Base-by-base conservation (phyloP, 73 alveolate genomes). In the Strombidium stylifer region DNA sequence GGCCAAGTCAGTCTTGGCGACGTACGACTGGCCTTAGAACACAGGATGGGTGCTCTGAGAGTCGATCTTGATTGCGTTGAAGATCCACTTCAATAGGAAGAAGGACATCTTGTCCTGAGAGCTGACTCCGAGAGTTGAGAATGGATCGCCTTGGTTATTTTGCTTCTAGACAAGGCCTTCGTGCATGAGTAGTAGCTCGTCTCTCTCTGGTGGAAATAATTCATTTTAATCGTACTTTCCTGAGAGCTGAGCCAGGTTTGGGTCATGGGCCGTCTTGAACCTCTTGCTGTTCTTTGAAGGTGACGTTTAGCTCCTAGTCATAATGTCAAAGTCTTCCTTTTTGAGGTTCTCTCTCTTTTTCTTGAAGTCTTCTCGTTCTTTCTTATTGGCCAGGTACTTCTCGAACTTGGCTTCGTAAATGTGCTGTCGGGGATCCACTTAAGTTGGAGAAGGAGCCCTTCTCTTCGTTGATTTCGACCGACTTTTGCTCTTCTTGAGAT, bases 381-480 rank as follows among this genome's bases (percentile, higher is more conserved):
- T 55, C 56, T 76, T 76, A 37, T 76, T 76, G 6, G 67, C 57
- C 14, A 65, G 58, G 34, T 46, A 76, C 34, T 73, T 48, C 57
- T 76, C 77, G 51, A 76, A 76, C 51, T 76, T 76, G 0, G 88
- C 75, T 30, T 76, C 88, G 53, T 52, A 76, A 16, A 50, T 58
- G 19, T 28, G 46, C 18, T 49, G 31, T 37, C 72, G 28, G 11
- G 72, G 35, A n/a, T 35, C 40, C 12, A 32, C 14, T 16, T 32
- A 35, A 34, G 37, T 23, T 6, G 55, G 57, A 2, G 53, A 35
- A 10, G 28, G 56, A 7, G 2, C 14, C 37, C 20, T 18, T 42
- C 37, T 30, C 25, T 42, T 35, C 5, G 28, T 35, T 31, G 72
- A 57, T 34, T 55, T 35, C 11, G 54, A 57, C 2, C 26, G 72